Evolutionary conservation across 306 rosid species (phyloP).

Genomic region (Corylus avellana): DNA sequence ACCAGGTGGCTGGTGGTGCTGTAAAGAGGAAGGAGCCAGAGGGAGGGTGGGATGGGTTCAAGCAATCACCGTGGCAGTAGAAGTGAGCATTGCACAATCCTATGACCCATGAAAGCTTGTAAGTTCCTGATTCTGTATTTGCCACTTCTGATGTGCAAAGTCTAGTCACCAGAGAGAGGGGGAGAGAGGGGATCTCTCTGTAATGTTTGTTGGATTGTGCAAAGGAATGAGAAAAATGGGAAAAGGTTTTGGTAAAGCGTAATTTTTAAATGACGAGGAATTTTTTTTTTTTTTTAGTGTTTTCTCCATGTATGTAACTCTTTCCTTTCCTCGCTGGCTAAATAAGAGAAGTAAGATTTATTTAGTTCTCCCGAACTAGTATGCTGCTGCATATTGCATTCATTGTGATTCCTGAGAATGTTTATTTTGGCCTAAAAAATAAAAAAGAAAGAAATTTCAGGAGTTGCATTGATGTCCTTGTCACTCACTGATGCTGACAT

Average conservation of each 20-base stretch:
- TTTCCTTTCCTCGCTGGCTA: constrained; percentile 7
- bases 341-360: constrained; percentile 11
- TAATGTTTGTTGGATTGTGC: constrained; percentile 29
- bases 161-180: constrained; percentile 17
- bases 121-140: constrained; percentile 48
- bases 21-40: constrained; percentile 80
- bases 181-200: constrained; percentile 12
- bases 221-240: constrained; percentile 31
- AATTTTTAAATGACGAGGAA: constrained; percentile 16
- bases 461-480: background rate
- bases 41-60: constrained; percentile 69
- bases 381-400: background rate
- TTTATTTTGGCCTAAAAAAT: background rate
- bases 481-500: too few species aligned
- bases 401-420: background rate
- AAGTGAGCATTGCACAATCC: constrained; percentile 20
- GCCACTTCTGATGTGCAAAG: constrained; percentile 32
- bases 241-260: constrained; percentile 17
- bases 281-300: constrained; percentile 6
- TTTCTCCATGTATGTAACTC: constrained; percentile 11
- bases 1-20: constrained; percentile 49
- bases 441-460: background rate
- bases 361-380: background rate
- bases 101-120: constrained; percentile 42
- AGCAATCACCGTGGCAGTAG: constrained; percentile 62